Evolutionary conservation across 352 stramenopile species (phyloP).

Genomic region (Thraustochytrium striatum): DNA sequence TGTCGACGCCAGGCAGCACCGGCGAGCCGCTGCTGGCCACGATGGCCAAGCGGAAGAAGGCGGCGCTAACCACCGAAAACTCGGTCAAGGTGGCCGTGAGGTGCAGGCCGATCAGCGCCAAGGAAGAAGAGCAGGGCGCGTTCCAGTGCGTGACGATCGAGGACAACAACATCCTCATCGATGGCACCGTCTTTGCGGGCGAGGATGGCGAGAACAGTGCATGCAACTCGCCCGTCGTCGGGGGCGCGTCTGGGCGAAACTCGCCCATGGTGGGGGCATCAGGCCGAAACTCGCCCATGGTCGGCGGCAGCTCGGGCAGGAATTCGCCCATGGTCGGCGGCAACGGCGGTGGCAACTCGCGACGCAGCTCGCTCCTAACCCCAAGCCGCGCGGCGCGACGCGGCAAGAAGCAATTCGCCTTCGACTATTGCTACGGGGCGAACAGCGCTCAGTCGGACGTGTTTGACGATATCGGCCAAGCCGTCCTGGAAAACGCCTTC

Average conservation of each 20-base stretch:
- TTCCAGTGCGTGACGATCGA: constrained; percentile 42
- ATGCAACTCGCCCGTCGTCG: too few relatives aligned
- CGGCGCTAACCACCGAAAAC: too few relatives aligned
- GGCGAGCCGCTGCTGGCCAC: too few relatives aligned
- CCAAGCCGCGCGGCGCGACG: too few relatives aligned
- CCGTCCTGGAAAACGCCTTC: constrained; percentile 60
- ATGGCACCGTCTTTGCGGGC: not conserved
- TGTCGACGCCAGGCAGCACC: too few relatives aligned
- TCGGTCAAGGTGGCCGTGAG: constrained; percentile 42
- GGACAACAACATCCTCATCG: constrained; percentile 15
- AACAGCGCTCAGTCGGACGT: constrained; percentile 5
- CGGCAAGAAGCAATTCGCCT: constrained; percentile 6
- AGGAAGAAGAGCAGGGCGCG: constrained; percentile 16
- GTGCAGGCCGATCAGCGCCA: constrained; percentile 15
- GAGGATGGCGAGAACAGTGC: constrained; percentile 19
- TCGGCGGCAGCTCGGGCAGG: too few relatives aligned
- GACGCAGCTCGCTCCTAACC: too few relatives aligned
- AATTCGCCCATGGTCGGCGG: too few relatives aligned
- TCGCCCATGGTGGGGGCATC: too few relatives aligned
- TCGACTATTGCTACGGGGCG: constrained; percentile 35
- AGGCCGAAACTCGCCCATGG: too few relatives aligned
- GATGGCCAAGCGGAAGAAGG: too few relatives aligned
- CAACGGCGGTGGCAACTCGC: too few relatives aligned
- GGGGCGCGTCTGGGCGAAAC: constrained; percentile 26
- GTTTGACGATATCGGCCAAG: constrained; percentile 53